Percentiles rank a stretch among this genome's conserved stretches.
Conservation (phyloP, 2,329 filamentous ascomycete genomes). For the Microthyrium microscopicum region DNA sequence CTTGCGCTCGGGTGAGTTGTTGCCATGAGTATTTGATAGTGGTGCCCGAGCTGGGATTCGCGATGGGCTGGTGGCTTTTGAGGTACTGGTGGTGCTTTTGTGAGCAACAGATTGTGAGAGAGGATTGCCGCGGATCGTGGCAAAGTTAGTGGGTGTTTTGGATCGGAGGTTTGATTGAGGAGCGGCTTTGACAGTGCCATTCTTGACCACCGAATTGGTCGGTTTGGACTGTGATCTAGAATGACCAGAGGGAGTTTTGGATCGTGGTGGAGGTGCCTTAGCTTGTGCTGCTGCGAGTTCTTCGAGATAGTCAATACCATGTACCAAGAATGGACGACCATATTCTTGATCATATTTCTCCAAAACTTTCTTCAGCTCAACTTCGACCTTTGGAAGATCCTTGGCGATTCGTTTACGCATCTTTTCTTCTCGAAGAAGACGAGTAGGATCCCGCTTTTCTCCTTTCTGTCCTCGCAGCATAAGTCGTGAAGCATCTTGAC, state of each 20-base stretch:
- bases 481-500: slow-evolving; percentile 83
- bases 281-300: slow-evolving; percentile 50
- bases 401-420: slow-evolving; percentile 96
- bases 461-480: slow-evolving; percentile 86
- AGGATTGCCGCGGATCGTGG: slow-evolving; percentile 11
- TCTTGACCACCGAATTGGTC: slow-evolving; percentile 13
- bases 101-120: slow-evolving; percentile 21
- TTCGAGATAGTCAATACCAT: slow-evolving; percentile 82
- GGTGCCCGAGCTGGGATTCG: slow-evolving; percentile 56
- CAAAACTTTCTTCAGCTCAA: slow-evolving; percentile 66
- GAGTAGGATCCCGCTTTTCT: slow-evolving; percentile 84
- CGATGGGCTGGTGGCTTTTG: slow-evolving; percentile 37
- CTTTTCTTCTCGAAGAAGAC: slow-evolving; percentile 89
- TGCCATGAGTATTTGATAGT: slow-evolving; percentile 50
- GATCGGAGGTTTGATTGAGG: slow-evolving; percentile 22
- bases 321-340: slow-evolving; percentile 80
- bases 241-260: slow-evolving; percentile 66
- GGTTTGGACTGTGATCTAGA: too few relatives aligned
- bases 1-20: slow-evolving; percentile 63
- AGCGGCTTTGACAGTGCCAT: slow-evolving; percentile 24
- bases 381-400: slow-evolving; percentile 80
- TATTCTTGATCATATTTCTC: slow-evolving; percentile 89
- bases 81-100: slow-evolving; percentile 9
- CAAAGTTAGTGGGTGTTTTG: slow-evolving; percentile 23
- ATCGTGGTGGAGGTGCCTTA: slow-evolving; percentile 40